Evolutionary conservation across 2,329 filamentous ascomycete species (phyloP), one percentile per base, ranked within the genome.

Genomic region (Penicillium sp.): DNA sequence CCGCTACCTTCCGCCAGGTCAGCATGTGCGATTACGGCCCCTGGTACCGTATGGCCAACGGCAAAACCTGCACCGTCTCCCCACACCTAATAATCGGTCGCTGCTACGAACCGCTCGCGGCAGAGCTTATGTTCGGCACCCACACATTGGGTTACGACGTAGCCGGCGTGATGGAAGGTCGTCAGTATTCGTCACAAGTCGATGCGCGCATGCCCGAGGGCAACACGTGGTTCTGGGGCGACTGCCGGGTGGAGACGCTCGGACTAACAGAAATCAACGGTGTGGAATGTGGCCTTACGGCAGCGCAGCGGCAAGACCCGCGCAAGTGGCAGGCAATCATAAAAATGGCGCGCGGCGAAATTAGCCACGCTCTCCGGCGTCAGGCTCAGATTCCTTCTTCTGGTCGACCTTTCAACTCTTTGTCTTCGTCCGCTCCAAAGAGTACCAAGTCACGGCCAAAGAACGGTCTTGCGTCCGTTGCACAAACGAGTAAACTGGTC

Each of bases 211-310:
- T 82, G 26, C 59, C 65, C 0, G 45, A 58, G 1, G 71, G 67
- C 13, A 70, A 73, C 24, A 63, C 66, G 0, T 83, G 79, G 79
- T 80, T 76, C 61, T 81, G 77, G 75, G 78, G 72, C 0, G 79
- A 83, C 45, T 70, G 70, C 21, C 72, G 80, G 1, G 74, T 75
- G 0, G 75, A 82, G 42, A 76, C 78, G 0, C 70, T 83, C 0
- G 77, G 77, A 26, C 58, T 83, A 6, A 73, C 75, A 26, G 74
- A 74, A 3, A 63, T 82, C 33, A 82, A 81, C 52, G 76, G 75
- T 1, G 58, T 74, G 1, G 76, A 78, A 28, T 73, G 78, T 5
- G 71, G 76, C 0, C 64, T 66, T 19, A 72, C 70, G 35, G 73
- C 77, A 45, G 67, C 65, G 0, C 62, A 70, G 7, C 69, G 76